Percentiles rank a stretch among this genome's conserved stretches.
Evolutionary conservation across 2,329 filamentous ascomycete genomes (phyloP).

Genomic region (Blastomyces parvus): DNA sequence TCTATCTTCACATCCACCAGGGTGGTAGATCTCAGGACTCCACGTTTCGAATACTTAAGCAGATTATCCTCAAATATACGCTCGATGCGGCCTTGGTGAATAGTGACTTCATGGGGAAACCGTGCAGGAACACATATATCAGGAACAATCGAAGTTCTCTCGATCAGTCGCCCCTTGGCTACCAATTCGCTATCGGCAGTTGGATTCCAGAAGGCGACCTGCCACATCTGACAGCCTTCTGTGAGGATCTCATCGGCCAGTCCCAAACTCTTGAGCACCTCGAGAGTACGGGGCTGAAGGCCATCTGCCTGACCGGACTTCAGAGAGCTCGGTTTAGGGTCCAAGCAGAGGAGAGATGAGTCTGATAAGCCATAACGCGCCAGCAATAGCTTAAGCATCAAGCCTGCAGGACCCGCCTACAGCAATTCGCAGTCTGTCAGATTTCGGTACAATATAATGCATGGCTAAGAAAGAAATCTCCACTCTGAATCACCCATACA

Average conservation of each 20-base stretch:
- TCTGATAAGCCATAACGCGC: slow-evolving; percentile 35
- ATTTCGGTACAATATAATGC: not conserved
- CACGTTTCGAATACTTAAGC: slow-evolving; percentile 47
- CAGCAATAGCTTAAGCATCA: slow-evolving; percentile 34
- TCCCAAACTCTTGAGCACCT: slow-evolving; percentile 34
- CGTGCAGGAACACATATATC: slow-evolving; percentile 1
- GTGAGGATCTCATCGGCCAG: slow-evolving; percentile 34
- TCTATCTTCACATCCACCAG: slow-evolving; percentile 54
- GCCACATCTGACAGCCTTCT: slow-evolving; percentile 69
- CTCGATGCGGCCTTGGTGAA: slow-evolving; percentile 6
- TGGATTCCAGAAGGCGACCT: slow-evolving; percentile 58
- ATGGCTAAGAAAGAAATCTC: not conserved
- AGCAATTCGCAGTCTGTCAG: slow-evolving; percentile 15
- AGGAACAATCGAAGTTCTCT: slow-evolving; percentile 16
- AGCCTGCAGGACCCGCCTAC: slow-evolving; percentile 37
- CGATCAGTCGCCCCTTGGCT: slow-evolving; percentile 43
- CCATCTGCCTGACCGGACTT: slow-evolving; percentile 36
- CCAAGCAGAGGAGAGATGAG: slow-evolving; percentile 32
- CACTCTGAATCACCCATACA: not conserved
- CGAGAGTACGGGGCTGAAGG: slow-evolving; percentile 34
- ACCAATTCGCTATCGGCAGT: slow-evolving; percentile 14
- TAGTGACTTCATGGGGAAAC: slow-evolving; percentile 18
- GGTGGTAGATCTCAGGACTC: slow-evolving; percentile 57
- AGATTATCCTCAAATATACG: slow-evolving; percentile 58
- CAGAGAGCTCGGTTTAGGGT: slow-evolving; percentile 20